Evolutionary conservation across 176 grass and related monocot genomes (phyloP).

Genomic region (Raddia guianensis): DNA sequence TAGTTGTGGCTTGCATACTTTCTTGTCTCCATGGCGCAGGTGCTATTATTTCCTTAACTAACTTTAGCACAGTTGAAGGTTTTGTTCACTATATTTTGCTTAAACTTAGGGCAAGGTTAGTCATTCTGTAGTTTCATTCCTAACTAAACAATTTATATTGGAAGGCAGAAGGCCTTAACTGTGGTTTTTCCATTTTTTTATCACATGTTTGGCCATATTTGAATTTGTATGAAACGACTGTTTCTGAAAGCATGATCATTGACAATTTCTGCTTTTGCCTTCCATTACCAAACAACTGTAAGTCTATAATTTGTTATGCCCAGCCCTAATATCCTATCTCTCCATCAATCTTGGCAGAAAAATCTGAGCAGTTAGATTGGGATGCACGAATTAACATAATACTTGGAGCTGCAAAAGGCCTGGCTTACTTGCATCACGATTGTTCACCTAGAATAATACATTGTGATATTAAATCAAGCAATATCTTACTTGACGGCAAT

Average conservation of each 20-base stretch:
- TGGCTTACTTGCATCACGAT: constrained; percentile 95
- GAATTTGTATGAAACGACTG: neutral
- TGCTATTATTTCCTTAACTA: neutral
- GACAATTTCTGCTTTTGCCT: neutral
- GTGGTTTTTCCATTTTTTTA: constrained; percentile 19
- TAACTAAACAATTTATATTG: constrained; percentile 1
- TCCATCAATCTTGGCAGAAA: constrained; percentile 63
- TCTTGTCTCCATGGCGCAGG: neutral
- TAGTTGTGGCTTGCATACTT: neutral
- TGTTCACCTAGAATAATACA: constrained; percentile 99
- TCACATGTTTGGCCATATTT: neutral
- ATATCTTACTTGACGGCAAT: constrained; percentile 94
- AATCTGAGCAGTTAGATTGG: constrained; percentile 88
- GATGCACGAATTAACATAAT: constrained; percentile 92
- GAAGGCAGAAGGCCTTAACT: neutral
- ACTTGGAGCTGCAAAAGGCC: constrained; percentile 93
- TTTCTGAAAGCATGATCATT: neutral
- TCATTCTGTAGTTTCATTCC: neutral
- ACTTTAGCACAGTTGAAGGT: neutral
- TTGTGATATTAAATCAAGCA: constrained; percentile 98
- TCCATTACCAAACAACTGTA: constrained; percentile 4
- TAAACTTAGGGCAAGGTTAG: neutral
- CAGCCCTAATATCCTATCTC: constrained; percentile 13
- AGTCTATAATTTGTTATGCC: constrained; percentile 17
- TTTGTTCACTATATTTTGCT: neutral